A percentile compares a stretch with the other conserved stretches of the same genome.
Evolutionary conservation across 352 stramenopile genomes (phyloP).

Genomic region (Globisporangium takayamanum): DNA sequence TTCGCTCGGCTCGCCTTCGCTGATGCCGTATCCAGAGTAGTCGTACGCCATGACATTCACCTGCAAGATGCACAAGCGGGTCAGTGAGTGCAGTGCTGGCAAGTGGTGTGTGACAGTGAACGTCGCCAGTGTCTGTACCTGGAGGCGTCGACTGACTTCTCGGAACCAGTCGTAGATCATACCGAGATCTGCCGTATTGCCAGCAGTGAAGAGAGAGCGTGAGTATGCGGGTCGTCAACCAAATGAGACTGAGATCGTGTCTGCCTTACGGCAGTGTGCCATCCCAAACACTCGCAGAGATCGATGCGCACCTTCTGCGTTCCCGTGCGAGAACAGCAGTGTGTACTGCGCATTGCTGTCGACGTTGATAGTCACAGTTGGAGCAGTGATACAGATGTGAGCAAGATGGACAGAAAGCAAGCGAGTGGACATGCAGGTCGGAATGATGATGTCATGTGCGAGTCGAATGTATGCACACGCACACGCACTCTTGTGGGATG

Average conservation of each 20-base stretch:
- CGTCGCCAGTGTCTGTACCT: conserved; percentile 23
- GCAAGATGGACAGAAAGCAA: not conserved
- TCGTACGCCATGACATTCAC: conserved; percentile 90
- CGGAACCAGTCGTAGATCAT: conserved; percentile 98
- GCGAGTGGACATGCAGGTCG: too few species aligned
- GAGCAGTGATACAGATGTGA: not conserved
- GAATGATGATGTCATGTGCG: not conserved
- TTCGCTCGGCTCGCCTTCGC: conserved; percentile 89
- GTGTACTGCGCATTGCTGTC: conserved; percentile 90
- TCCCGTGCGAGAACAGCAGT: conserved; percentile 96
- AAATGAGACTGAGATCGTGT: not conserved
- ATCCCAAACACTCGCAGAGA: not conserved
- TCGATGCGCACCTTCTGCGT: conserved; percentile 84
- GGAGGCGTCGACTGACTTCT: conserved; percentile 78
- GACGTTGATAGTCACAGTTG: not conserved
- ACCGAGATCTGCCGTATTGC: conserved; percentile 74
- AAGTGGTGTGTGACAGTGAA: not conserved
- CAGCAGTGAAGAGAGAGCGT: not conserved
- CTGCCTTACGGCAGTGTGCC: not conserved
- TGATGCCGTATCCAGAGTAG: conserved; percentile 98
- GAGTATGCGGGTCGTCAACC: not conserved
- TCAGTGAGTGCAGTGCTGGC: not conserved
- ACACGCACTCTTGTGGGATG: conserved; percentile 83
- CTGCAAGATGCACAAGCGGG: conserved; percentile 11
- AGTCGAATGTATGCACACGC: not conserved